phyloP scores from a whole-genome alignment of 345 rosid genomes.

The Citrus australasica region DNA sequence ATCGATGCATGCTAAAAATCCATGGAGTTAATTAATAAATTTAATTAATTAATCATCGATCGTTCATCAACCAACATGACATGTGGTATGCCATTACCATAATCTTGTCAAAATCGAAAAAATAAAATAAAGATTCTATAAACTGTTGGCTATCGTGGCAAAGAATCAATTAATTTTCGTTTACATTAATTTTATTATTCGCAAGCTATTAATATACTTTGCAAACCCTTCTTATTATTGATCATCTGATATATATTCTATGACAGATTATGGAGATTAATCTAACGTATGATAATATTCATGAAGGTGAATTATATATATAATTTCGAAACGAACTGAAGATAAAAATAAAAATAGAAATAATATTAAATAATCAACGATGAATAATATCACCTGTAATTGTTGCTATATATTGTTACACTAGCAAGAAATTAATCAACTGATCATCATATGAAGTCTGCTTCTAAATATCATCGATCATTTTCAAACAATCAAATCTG shows the following conservation, averaged over 20 bases:
- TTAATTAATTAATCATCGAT: not conserved
- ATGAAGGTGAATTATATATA: not conserved
- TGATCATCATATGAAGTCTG: not conserved
- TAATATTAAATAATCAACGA: not conserved
- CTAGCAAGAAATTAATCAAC: not conserved
- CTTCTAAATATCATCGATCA: not conserved
- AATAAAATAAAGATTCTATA: not conserved
- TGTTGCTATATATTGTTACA: not conserved
- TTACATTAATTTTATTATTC: not conserved
- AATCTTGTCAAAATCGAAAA: constrained; percentile 6
- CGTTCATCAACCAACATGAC: constrained; percentile 8
- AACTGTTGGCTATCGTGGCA: not conserved
- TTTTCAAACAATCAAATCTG: not conserved
- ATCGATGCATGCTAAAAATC: constrained; percentile 4
- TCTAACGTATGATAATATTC: not conserved
- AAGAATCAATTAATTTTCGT: not conserved
- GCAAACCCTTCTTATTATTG: not conserved
- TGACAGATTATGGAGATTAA: not conserved
- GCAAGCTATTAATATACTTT: no score
- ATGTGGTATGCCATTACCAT: constrained; percentile 1
- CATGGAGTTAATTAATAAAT: not conserved
- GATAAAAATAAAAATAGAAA: not conserved
- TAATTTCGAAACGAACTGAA: not conserved
- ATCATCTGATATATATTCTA: no score
- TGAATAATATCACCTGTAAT: constrained; percentile 3